These are phyloP conservation scores for Wolfiporia cocos DNA, from an alignment of 1,284 basidiomycete species.

Conservation along the genomic window DNA sequence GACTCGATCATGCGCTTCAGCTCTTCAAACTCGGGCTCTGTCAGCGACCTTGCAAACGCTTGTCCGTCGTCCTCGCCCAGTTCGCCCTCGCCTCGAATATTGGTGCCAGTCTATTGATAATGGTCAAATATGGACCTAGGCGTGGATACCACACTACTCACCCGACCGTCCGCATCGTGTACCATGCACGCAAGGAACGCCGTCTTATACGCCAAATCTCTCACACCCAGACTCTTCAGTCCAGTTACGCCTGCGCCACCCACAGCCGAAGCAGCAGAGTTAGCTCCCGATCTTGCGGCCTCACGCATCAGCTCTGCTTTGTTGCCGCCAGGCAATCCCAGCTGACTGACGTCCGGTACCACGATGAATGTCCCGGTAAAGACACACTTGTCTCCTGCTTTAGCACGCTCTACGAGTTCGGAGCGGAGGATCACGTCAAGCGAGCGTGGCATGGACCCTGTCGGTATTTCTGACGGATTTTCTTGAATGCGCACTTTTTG, in stretches of 20 bases:
- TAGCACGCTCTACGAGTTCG: slow-evolving; percentile 95
- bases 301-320: slow-evolving; percentile 89
- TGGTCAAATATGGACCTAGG: not conserved
- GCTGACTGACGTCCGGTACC: slow-evolving; percentile 95
- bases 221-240: slow-evolving; percentile 89
- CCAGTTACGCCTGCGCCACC: slow-evolving; percentile 91
- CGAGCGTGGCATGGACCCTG: slow-evolving; percentile 96
- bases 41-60: slow-evolving; percentile 83
- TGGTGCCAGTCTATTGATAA: slow-evolving; percentile 59
- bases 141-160: no score
- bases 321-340: slow-evolving; percentile 94
- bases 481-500: slow-evolving; percentile 99
- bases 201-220: slow-evolving; percentile 97
- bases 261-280: slow-evolving; percentile 57
- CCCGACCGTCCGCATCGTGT: slow-evolving; percentile 81
- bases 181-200: slow-evolving; percentile 99
- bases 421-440: slow-evolving; percentile 94
- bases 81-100: slow-evolving; percentile 85
- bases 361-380: slow-evolving; percentile 99
- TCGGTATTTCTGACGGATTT: slow-evolving; percentile 98
- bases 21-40: slow-evolving; percentile 93
- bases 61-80: slow-evolving; percentile 72
- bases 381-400: slow-evolving; percentile 98
- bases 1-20: slow-evolving; percentile 90
- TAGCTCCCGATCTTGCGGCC: slow-evolving; percentile 59